Evolutionary conservation across 352 stramenopile genomes (phyloP).

Genomic region (Pythium monospermum): DNA sequence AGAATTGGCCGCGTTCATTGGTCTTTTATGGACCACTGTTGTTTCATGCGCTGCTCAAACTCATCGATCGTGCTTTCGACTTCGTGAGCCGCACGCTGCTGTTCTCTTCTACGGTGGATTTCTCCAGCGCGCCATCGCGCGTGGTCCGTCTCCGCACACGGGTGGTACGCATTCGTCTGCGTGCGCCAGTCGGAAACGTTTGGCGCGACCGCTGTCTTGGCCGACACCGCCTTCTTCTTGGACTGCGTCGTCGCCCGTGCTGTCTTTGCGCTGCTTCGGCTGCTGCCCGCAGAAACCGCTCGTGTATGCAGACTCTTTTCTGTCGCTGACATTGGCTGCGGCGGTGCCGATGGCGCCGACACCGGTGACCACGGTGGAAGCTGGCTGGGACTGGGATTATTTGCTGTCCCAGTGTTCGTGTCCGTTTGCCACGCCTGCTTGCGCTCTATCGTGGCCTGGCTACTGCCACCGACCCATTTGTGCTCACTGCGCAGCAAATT

Average conservation of each 20-base stretch:
- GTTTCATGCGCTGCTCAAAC: conserved; percentile 35
- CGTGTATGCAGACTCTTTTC: too few species aligned
- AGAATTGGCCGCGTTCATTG: background rate
- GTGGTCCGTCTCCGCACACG: background rate
- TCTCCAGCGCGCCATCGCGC: conserved; percentile 2
- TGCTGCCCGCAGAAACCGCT: conserved; percentile 1
- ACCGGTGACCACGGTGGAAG: background rate
- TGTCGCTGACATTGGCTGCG: too few species aligned
- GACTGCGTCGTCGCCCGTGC: background rate
- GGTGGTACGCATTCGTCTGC: conserved; percentile 22
- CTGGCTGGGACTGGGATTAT: background rate
- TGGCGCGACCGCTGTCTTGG: conserved; percentile 28
- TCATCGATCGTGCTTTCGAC: conserved; percentile 31
- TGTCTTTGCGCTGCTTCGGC: background rate
- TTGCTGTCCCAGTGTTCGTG: background rate
- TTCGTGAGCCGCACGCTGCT: conserved; percentile 17
- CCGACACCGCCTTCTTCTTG: conserved; percentile 8
- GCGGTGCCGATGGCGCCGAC: too few species aligned
- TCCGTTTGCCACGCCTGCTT: conserved; percentile 24
- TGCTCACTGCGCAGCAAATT: conserved; percentile 30
- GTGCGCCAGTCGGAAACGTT: conserved; percentile 40
- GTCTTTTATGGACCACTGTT: background rate
- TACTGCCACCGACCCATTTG: conserved; percentile 33
- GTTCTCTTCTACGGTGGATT: conserved; percentile 13
- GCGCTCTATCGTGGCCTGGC: background rate